Conservation (phyloP, 192 early-diverging fungal species). For the Chytriomyces sp. region DNA sequence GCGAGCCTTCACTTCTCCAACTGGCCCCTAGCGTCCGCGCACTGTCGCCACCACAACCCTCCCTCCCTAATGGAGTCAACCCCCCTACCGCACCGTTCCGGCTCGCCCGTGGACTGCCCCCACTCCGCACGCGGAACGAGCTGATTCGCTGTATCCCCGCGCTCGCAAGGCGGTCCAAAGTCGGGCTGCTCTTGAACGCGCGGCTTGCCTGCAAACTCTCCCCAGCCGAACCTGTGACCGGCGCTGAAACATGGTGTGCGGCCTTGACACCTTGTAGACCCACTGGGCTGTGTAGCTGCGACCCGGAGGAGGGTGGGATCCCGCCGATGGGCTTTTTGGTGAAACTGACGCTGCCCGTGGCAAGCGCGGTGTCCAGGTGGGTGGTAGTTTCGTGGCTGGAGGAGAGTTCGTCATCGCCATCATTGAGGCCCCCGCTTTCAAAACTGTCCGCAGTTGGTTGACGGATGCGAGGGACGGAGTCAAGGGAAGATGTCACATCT, state of each 20-base stretch:
- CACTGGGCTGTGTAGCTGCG: no score
- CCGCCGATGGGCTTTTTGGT: background rate
- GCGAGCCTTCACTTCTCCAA: conserved; percentile 4
- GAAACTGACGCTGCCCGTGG: no score
- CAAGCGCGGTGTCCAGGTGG: background rate
- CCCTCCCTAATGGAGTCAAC: conserved; percentile 7
- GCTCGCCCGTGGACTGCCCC: background rate
- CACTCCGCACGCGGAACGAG: conserved; percentile 6
- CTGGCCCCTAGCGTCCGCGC: background rate
- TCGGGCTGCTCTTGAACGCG: conserved; percentile 1
- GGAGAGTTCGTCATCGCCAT: conserved; percentile 22
- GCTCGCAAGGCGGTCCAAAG: background rate
- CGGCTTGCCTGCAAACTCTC: background rate
- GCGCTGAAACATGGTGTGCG: background rate
- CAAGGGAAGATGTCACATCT: no score
- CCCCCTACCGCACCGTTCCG: background rate
- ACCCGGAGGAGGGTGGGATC: background rate
- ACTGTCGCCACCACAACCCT: background rate
- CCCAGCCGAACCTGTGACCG: background rate
- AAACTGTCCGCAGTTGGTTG: background rate
- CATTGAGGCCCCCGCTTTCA: conserved; percentile 5
- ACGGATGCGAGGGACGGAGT: no score
- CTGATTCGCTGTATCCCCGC: background rate
- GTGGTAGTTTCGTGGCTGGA: background rate
- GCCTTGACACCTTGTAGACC: background rate